These are phyloP conservation scores for Solanum pinnatisectum DNA, from an alignment of 257 asterid species.

Conservation along the genomic window DNA sequence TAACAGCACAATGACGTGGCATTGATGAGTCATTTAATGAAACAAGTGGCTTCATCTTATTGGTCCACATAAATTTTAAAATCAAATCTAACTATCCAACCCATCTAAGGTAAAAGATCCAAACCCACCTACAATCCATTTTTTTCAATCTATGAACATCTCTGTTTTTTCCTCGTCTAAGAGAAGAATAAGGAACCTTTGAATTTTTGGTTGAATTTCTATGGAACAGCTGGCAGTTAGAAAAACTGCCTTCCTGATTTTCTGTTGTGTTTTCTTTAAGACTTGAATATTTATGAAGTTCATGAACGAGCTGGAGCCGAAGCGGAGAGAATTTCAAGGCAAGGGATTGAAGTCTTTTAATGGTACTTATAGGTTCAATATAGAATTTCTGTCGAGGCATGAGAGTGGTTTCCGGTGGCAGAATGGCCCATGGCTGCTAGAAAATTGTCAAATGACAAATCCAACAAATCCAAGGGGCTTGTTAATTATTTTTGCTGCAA, in stretches of 20 bases:
- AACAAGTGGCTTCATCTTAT: background rate
- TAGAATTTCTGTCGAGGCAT: slow-evolving; percentile 51
- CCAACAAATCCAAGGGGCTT: slow-evolving; percentile 10
- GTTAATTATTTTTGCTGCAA: slow-evolving; percentile 37
- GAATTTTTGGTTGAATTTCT: background rate
- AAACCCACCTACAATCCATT: background rate
- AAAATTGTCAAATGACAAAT: slow-evolving; percentile 47
- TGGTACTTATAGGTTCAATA: slow-evolving; percentile 42
- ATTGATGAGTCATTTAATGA: background rate
- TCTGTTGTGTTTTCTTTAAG: background rate
- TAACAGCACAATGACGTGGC: background rate
- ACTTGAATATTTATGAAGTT: background rate
- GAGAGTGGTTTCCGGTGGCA: slow-evolving; percentile 45
- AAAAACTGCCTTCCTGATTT: background rate
- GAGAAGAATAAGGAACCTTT: background rate
- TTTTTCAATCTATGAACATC: background rate
- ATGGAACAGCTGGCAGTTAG: slow-evolving; percentile 17
- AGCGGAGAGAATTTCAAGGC: slow-evolving; percentile 9
- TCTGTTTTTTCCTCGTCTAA: background rate
- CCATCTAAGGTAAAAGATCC: background rate
- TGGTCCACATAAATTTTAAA: background rate
- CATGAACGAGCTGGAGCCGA: background rate
- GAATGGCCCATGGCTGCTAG: slow-evolving; percentile 43
- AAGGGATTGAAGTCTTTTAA: slow-evolving; percentile 35
- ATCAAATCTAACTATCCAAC: background rate